Evolutionary conservation across 2,329 filamentous ascomycete genomes (phyloP), one percentile per base, ranked within the genome.

Genomic region (Exserohilum rostratum): DNA sequence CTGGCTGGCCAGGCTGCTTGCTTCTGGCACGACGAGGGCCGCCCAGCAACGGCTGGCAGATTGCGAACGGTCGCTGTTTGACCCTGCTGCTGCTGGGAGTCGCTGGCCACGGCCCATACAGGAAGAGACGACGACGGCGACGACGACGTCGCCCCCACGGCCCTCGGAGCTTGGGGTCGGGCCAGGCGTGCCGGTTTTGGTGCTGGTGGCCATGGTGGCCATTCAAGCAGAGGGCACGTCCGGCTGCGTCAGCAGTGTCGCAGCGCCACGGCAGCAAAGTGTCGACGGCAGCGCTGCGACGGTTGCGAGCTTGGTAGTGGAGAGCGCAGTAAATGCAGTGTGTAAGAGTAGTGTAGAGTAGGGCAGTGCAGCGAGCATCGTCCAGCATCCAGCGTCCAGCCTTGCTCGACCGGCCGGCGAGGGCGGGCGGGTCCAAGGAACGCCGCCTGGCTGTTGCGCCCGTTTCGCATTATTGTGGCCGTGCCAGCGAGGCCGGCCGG

Each of bases 381-480:
- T n/a, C n/a, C n/a, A n/a, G n/a, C n/a, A n/a, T n/a, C n/a, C n/a
- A n/a, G n/a, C 22, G 22, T 25, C 22, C 22, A 25, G 22, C 22
- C 22, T 25, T 25, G 22, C 22, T 7, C 22, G 22, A 25, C 22
- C n/a, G n/a, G n/a, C n/a, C n/a, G 7, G 22, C 22, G 22, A 25
- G 22, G 22, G 22, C 22, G 22, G 22, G 22, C n/a, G n/a, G n/a
- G n/a, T n/a, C n/a, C n/a, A n/a, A n/a, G 18, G 15, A 5, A 5
- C 4, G 15, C n/a, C 38, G 45, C 42, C 27, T 15, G 27, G 40
- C 33, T 60, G 64, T 61, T 57, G 45, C 58, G 59, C 64, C n/a
- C 61, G 65, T 66, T 68, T 71, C 62, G 63, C 64, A 59, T 39
- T 35, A 59, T 39, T 35, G 62, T 56, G 58, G 62, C 61, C 61